Percentiles rank a stretch among this genome's conserved stretches.
phyloP scores from a whole-genome alignment of 2,329 filamentous ascomycete genomes.

The Capronia coronata region DNA sequence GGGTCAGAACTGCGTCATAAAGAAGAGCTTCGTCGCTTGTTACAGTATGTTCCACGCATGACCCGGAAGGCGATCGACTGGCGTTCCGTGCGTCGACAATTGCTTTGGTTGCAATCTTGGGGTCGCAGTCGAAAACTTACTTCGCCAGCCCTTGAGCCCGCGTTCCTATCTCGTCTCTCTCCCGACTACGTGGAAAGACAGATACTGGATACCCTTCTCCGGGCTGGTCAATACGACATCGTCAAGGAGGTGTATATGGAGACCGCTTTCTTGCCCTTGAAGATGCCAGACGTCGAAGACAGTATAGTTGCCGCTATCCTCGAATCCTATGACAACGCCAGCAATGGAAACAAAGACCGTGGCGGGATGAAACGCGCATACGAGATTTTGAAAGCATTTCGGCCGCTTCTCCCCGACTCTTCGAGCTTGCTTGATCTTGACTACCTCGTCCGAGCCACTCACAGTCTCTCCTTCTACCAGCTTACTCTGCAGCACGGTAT shows the following conservation, averaged over 20 bases:
- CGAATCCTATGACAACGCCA: constrained; percentile 57
- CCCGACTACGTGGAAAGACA: constrained; percentile 44
- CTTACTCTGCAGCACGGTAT: constrained; percentile 58
- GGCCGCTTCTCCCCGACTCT: constrained; percentile 38
- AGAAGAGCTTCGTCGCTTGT: constrained; percentile 47
- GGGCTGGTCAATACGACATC: constrained; percentile 40
- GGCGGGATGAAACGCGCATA: constrained; percentile 57
- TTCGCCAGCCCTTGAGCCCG: constrained; percentile 19
- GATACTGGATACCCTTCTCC: constrained; percentile 51
- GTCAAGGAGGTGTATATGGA: constrained; percentile 38
- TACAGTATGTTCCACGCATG: constrained; percentile 43
- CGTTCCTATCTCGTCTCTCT: constrained; percentile 27
- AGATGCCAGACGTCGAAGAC: constrained; percentile 44
- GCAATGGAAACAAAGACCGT: constrained; percentile 57
- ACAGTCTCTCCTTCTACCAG: constrained; percentile 59
- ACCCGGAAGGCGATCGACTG: constrained; percentile 45
- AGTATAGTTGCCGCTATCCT: constrained; percentile 49
- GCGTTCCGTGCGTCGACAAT: constrained; percentile 42
- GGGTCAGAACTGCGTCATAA: constrained; percentile 48
- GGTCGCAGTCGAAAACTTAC: constrained; percentile 33
- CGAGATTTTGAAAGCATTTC: constrained; percentile 46
- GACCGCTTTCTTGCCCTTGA: constrained; percentile 35
- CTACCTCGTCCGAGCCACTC: constrained; percentile 55
- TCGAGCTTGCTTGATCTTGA: constrained; percentile 40
- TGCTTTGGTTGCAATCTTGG: constrained; percentile 59